Evolutionary conservation across 202 grass and related monocot species (phyloP), one percentile per base, ranked within the genome.

Genomic region (Musa balbisiana): DNA sequence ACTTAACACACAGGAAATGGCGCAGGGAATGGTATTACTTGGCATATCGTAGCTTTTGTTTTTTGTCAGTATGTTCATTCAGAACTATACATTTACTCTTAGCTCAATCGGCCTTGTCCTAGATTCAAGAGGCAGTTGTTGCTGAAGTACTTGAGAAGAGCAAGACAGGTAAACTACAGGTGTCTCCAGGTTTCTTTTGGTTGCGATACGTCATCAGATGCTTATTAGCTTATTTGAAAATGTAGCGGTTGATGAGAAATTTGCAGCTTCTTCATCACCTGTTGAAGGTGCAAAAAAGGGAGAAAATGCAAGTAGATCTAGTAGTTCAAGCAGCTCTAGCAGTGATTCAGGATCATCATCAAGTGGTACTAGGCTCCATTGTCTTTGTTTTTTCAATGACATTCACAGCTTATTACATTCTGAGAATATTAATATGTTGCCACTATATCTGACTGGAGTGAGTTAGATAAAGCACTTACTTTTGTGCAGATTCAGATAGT

Each of bases 261-360:
- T 80, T 53, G 73, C 87, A 58, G 87, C 81, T 76, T 83, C 83
- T 68, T 87, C 91, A 80, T 87, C 85, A 72, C 91, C 87, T 2
- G 79, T 72, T 80, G 83, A 81, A 75, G 89, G 83, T 78, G 91
- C 80, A 75, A 81, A 73, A 54, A 93, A 90, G 69, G 79, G 73
- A 68, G 85, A 87, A 6, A 82, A 85, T 82, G 73, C 79, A 9
- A 74, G 64, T 78, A 90, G 87, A 90, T 90, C 91, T 78, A 90
- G 90, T 83, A 92, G 91, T 86, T 93, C 91, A 59, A 84, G 91
- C 89, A 93, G 91, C 73, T 93, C 91, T 69, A 90, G 87, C 67
- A 93, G 91, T 15, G 87, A 86, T 55, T 93, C 91, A 64, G 91
- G 87, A 1, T 90, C 91, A 50, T 93, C 91, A n/a, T 93, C 91